Evolutionary conservation across 495 filamentous ascomycete genomes (phyloP).

Genomic region (Trichoderma orchidacearum): DNA sequence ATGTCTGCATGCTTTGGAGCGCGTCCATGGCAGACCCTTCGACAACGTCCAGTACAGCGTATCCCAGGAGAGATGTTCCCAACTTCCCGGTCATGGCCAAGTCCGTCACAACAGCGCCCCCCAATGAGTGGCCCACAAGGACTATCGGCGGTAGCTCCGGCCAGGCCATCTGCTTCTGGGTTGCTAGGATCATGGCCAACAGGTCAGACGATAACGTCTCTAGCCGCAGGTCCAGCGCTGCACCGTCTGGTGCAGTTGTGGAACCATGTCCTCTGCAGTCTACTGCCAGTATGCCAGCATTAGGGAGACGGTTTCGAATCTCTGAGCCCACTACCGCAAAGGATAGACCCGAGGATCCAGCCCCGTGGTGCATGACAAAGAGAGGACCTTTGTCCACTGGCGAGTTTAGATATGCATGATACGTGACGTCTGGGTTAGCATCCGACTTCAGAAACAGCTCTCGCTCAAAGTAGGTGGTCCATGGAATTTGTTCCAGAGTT

Average conservation of each 20-base stretch:
- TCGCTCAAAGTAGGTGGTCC: constrained; percentile 80
- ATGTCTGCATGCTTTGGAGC: constrained; percentile 86
- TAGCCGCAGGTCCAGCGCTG: constrained; percentile 46
- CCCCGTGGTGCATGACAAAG: constrained; percentile 83
- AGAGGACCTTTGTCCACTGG: constrained; percentile 52
- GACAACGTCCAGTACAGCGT: constrained; percentile 89
- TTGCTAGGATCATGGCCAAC: constrained; percentile 49
- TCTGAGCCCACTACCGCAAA: constrained; percentile 70
- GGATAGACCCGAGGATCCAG: constrained; percentile 76
- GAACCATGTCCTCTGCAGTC: constrained; percentile 83
- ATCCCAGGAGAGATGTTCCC: constrained; percentile 60
- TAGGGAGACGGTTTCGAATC: constrained; percentile 62
- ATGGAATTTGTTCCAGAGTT: constrained; percentile 47
- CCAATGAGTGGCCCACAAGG: constrained; percentile 87
- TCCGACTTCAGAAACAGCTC: constrained; percentile 54
- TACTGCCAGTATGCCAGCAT: constrained; percentile 68
- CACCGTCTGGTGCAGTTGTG: constrained; percentile 34
- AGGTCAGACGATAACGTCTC: constrained; percentile 62
- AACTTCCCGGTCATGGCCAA: constrained; percentile 54
- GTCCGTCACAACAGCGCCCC: constrained; percentile 87
- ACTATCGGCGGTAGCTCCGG: constrained; percentile 56
- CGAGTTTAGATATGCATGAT: constrained; percentile 78
- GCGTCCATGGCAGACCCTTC: constrained; percentile 82
- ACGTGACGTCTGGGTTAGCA: constrained; percentile 28
- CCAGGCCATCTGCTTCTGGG: constrained; percentile 55